These are phyloP conservation scores for Orbilia javanica DNA, from an alignment of 2,329 filamentous ascomycete species.

Conservation along the genomic window DNA sequence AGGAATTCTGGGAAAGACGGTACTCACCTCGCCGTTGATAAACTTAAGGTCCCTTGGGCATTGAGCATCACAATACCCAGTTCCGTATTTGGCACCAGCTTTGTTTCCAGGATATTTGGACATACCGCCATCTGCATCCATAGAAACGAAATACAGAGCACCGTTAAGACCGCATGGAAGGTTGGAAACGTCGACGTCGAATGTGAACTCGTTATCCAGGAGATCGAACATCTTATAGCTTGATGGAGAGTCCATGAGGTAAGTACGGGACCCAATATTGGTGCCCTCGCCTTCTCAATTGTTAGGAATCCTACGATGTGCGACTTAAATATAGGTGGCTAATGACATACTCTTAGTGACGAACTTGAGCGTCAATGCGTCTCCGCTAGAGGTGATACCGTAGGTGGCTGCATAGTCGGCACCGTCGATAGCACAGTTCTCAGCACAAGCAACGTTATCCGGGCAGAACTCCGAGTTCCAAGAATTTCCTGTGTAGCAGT, in stretches of 20 bases:
- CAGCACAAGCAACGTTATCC: conserved; percentile 67
- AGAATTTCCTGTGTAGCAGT: conserved; percentile 68
- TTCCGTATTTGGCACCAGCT: conserved; percentile 72
- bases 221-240: conserved; percentile 76
- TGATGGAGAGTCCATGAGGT: conserved; percentile 72
- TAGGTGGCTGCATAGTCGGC: conserved; percentile 70
- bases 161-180: conserved; percentile 79
- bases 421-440: conserved; percentile 70
- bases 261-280: conserved; percentile 70
- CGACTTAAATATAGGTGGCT: conserved; percentile 24
- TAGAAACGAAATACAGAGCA: conserved; percentile 75
- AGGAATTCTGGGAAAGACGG: background rate
- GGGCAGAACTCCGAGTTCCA: conserved; percentile 67
- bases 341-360: conserved; percentile 68
- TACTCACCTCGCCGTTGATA: conserved; percentile 69
- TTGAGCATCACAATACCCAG: conserved; percentile 71
- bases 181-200: conserved; percentile 78
- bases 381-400: conserved; percentile 70
- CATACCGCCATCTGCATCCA: conserved; percentile 72
- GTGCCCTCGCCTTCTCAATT: conserved; percentile 49
- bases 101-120: conserved; percentile 69
- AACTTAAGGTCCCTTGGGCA: conserved; percentile 72
- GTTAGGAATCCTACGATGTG: background rate
- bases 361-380: conserved; percentile 71
- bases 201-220: conserved; percentile 77